Conservation (phyloP, 2,329 filamentous ascomycete species). For the Hymenoscyphus fructigenus region DNA sequence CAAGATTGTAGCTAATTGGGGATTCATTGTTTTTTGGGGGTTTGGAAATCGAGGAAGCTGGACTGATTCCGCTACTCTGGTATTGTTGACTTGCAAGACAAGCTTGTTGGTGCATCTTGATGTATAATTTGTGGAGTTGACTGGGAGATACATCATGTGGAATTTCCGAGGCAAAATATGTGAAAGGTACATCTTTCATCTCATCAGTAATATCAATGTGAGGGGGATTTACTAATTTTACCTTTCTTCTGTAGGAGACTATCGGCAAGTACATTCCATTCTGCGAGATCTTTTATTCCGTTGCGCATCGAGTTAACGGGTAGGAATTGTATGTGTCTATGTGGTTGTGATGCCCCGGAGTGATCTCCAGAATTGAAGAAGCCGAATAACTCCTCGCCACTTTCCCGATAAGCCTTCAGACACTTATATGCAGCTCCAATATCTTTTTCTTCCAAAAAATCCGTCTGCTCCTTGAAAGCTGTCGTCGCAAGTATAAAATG, state of each 20-base stretch:
- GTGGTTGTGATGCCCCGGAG: conserved; percentile 70
- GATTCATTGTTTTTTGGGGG: conserved; percentile 33
- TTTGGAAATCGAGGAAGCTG: not conserved
- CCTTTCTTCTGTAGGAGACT: conserved; percentile 31
- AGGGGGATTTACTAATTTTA: conserved; percentile 6
- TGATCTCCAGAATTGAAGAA: conserved; percentile 61
- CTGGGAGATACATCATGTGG: conserved; percentile 19
- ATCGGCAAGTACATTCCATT: conserved; percentile 54
- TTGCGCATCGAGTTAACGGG: conserved; percentile 63
- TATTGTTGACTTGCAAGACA: conserved; percentile 7
- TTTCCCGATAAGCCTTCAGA: conserved; percentile 49
- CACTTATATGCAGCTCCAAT: conserved; percentile 62
- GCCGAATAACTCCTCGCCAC: conserved; percentile 41
- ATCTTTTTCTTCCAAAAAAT: conserved; percentile 60
- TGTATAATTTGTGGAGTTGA: conserved; percentile 31
- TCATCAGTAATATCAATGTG: conserved; percentile 6
- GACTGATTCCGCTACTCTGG: not conserved
- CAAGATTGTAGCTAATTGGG: conserved; percentile 63
- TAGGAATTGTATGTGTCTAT: conserved; percentile 71
- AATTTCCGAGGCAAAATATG: conserved; percentile 31
- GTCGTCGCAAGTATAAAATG: conserved; percentile 72
- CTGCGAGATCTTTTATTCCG: conserved; percentile 37
- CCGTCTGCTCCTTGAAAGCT: conserved; percentile 62
- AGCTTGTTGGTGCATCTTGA: conserved; percentile 28
- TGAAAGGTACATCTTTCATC: conserved; percentile 32